Evolutionary conservation across 2,329 filamentous ascomycete species (phyloP).

Genomic region (Orbilia brochopaga): DNA sequence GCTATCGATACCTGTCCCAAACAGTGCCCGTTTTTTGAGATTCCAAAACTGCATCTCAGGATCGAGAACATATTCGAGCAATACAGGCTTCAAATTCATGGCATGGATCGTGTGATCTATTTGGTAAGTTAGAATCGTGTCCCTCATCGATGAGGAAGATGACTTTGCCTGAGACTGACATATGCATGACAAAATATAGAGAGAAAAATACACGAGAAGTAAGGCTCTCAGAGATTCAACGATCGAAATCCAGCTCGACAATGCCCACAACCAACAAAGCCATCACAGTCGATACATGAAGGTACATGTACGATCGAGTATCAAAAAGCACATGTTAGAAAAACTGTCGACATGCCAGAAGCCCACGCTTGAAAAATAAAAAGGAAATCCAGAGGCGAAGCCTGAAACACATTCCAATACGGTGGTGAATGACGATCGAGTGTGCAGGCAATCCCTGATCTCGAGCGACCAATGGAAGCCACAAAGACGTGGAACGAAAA

Average conservation of each 20-base stretch:
- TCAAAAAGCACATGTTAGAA: too few relatives aligned
- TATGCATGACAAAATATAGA: neutral
- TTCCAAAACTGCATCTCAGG: neutral
- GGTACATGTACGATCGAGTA: too few relatives aligned
- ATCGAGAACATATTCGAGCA: neutral
- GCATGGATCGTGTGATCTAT: neutral
- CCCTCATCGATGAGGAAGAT: neutral
- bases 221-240: neutral
- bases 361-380: neutral
- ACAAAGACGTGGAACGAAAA: neutral
- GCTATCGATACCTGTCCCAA: slow-evolving; percentile 2
- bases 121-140: neutral
- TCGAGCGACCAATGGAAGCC: neutral
- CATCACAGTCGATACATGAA: neutral
- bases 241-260: slow-evolving; percentile 3
- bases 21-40: neutral
- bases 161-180: neutral
- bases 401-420: neutral
- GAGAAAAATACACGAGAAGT: neutral
- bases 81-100: neutral
- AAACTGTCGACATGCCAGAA: too few relatives aligned
- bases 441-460: slow-evolving; percentile 1
- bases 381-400: neutral
- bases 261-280: neutral
- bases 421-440: neutral